Evolutionary conservation across 257 asterid species (phyloP), one percentile per base, ranked within the genome.

Genomic region (Jaltomata sinuosa): DNA sequence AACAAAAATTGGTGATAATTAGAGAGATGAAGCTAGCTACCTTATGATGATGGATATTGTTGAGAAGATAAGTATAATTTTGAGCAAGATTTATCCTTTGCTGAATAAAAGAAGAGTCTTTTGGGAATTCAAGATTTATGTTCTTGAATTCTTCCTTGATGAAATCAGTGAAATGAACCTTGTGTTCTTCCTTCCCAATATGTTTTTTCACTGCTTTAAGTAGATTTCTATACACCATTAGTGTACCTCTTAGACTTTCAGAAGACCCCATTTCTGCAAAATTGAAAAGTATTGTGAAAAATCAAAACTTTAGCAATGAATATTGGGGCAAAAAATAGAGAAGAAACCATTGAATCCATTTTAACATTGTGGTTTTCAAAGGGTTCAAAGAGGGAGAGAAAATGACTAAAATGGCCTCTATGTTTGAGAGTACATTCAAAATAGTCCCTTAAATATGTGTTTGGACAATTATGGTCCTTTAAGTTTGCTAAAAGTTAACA

Each of bases 11-110:
- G 21, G 49, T 38, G 57, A 18, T n/a, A 71, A 22, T 2, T 49
- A 18, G 81, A 8, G 29, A 85, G 22, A 29, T 3, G 57, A 79
- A 50, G 53, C 57, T 38, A 42, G 49, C 19, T 69, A 94, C 99
- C 99, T 92, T 94, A 57, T 96, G 98, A 83, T 94, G 97, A 85
- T 96, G 98, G 45, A 96, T 95, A 85, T 94, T 96, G 88, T 92
- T 94, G 27, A 96, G 94, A 83, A 92, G 89, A 76, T 84, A 81
- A 34, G 97, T 64, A 86, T 94, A 96, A 87, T 92, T 92, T 84
- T 65, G 83, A 64, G 99, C 98, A 80, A 96, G 94, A 89, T 89
- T 93, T 86, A 92, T 54, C 42, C 83, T 87, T 47, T 85, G 86
- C 34, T 83, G 86, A 83, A 55, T 42, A 64, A 62, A 83, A 52